Base-by-base conservation (phyloP, 73 alveolate genomes). In the Paramecium tetraurelia region DNA sequence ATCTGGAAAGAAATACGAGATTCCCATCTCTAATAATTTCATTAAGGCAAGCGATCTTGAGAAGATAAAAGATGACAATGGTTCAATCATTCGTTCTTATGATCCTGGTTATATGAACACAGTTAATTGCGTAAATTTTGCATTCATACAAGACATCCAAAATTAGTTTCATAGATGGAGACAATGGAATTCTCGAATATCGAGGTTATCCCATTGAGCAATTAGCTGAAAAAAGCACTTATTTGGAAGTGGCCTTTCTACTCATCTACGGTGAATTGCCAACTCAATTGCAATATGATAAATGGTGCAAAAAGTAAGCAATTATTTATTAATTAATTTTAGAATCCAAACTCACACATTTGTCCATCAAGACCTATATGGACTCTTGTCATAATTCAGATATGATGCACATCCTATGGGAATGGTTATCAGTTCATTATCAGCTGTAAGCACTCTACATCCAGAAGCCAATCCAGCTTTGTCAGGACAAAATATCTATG, bases 371-470 rank as follows among this genome's bases (percentile, higher is more conserved):
- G 98, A 95, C 58, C 83, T 96, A 4, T 89, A 95, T 57, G 86
- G 93, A 86, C 80, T 97, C 95, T 93, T 97, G 89, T 86, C 93
- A 63, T 68, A 95, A 84, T 96, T 96, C 95, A 93, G 98, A 68
- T 95, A 96, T 85, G 99, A 97, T 83, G 98, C 99, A 24, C 99
- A 97, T 77, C 99, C 99, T 9, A 97, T 97, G 99, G 99, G 98
- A 38, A 96, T 97, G 97, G 92, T 97, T 69, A 95, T 95, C 27
- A 76, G 98, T 33, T 85, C 98, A 18, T 83, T 97, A 94, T 95
- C 98, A 14, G 98, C 98, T 7, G 69, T 94, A 69, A 89, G 98
- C 18, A 96, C 99, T 53, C 95, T 97, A 94, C 97, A 97, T 89
- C 99, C 99, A 38, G 98, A 96, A 69, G 97, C 97, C 7, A 97